Conservation (phyloP, 2,329 filamentous ascomycete genomes). For the Colletotrichum sp. region DNA sequence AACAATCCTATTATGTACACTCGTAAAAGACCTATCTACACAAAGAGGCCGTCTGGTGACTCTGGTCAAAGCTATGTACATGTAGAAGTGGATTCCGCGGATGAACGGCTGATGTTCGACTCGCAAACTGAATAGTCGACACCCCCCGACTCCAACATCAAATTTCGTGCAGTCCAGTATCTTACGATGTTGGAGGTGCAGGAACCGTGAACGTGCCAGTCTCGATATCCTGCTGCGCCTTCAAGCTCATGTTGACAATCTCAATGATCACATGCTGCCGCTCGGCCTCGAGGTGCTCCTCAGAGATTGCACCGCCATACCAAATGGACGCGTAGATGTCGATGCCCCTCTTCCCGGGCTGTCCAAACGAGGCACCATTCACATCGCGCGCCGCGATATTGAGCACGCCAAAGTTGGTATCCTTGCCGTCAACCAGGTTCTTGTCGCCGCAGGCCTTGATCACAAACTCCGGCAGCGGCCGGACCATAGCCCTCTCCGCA, state of each 20-base stretch:
- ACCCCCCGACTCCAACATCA: neutral
- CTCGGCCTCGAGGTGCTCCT: constrained; percentile 27
- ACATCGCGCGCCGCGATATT: constrained; percentile 26
- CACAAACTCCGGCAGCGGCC: constrained; percentile 26
- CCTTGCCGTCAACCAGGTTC: constrained; percentile 17
- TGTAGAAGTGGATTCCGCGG: neutral
- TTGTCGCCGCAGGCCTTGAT: constrained; percentile 30
- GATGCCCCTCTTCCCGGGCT: neutral
- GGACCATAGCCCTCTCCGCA: constrained; percentile 34
- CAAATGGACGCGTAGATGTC: constrained; percentile 27
- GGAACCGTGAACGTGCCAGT: constrained; percentile 1
- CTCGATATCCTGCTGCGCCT: constrained; percentile 22
- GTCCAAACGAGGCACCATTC: neutral
- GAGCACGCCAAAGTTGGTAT: constrained; percentile 26
- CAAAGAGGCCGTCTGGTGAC: neutral
- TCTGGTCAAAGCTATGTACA: neutral
- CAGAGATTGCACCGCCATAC: constrained; percentile 24
- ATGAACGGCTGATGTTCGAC: neutral
- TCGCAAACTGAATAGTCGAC: neutral
- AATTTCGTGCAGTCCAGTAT: neutral
- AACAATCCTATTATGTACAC: neutral
- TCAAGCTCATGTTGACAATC: constrained; percentile 24
- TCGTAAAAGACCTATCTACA: neutral
- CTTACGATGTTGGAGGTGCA: neutral
- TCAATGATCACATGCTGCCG: constrained; percentile 27